Conservation (phyloP, 768 basidiomycete species). For the Tylopilus rubrobrunneus region DNA sequence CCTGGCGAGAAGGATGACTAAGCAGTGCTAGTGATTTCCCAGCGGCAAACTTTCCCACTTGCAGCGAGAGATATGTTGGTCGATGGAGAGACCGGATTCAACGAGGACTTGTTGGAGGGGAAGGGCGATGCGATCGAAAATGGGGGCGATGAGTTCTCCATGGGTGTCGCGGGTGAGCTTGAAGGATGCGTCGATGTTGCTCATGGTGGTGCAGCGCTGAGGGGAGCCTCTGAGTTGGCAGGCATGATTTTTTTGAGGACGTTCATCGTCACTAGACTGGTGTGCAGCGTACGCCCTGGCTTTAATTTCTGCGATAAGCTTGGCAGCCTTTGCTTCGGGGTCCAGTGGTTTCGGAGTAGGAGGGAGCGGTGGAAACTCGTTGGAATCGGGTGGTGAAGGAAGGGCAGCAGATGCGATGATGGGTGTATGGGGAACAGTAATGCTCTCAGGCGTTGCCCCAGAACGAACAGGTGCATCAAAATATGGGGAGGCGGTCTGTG, state of each 20-base stretch:
- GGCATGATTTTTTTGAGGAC: slow-evolving; percentile 4
- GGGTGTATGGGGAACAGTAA: slow-evolving; percentile 12
- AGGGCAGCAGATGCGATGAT: slow-evolving; percentile 7
- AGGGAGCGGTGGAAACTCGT: slow-evolving; percentile 21
- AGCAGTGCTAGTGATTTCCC: slow-evolving; percentile 7
- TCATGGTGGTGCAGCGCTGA: no score
- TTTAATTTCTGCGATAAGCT: slow-evolving; percentile 62
- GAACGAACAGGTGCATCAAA: slow-evolving; percentile 9
- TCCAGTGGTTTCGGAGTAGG: slow-evolving; percentile 32
- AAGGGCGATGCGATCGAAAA: no score
- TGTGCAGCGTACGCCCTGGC: slow-evolving; percentile 51
- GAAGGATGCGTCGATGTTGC: no score
- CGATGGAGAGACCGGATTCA: no score
- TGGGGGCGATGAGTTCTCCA: no score
- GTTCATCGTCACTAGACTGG: slow-evolving; percentile 43
- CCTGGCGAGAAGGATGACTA: slow-evolving; percentile 10
- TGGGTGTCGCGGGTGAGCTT: no score
- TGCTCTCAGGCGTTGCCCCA: slow-evolving; percentile 1
- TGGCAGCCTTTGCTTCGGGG: slow-evolving; percentile 43
- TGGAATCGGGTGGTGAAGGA: slow-evolving; percentile 25
- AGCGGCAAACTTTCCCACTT: neutral
- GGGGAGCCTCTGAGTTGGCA: no score
- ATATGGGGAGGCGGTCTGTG: neutral
- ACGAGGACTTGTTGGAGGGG: no score
- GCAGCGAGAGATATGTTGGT: no score